These are phyloP conservation scores for Hypoxylon sp. DNA, from an alignment of 2,329 filamentous ascomycete genomes.

Conservation along the genomic window DNA sequence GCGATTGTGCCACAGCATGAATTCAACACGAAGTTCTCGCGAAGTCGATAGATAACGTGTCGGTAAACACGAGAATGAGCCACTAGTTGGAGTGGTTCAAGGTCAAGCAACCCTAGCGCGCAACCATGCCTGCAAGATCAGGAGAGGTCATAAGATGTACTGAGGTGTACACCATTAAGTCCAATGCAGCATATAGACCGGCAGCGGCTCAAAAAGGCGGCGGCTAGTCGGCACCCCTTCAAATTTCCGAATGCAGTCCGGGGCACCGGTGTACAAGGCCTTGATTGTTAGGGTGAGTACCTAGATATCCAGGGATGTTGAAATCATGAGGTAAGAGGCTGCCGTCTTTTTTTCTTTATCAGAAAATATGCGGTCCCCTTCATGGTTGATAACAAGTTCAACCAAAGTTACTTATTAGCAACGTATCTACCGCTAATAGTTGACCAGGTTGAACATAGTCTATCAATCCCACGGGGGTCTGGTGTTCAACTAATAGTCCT, in stretches of 20 bases:
- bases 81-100: constrained; percentile 15
- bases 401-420: constrained; percentile 19
- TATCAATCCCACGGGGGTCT: constrained; percentile 25
- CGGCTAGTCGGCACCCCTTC: constrained; percentile 43
- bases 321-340: constrained; percentile 44
- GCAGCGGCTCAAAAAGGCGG: constrained; percentile 35
- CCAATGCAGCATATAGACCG: constrained; percentile 21
- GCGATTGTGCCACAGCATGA: constrained; percentile 34
- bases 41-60: constrained; percentile 31
- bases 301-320: constrained; percentile 25
- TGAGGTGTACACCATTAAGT: constrained; percentile 26
- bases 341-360: constrained; percentile 38
- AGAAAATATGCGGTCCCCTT: constrained; percentile 26
- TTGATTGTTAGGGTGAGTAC: constrained; percentile 13
- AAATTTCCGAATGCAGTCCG: constrained; percentile 44
- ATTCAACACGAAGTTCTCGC: constrained; percentile 26
- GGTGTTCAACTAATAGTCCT: constrained; percentile 30
- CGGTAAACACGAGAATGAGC: constrained; percentile 34
- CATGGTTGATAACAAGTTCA: constrained; percentile 16
- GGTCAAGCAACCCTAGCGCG: constrained; percentile 34
- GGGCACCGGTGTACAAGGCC: constrained; percentile 33
- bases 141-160: constrained; percentile 44
- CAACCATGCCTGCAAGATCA: constrained; percentile 39
- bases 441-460: constrained; percentile 13
- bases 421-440: constrained; percentile 30